A percentile compares a stretch with the other conserved stretches of the same genome.
phyloP scores from a whole-genome alignment of 2,329 filamentous ascomycete genomes.

The Penicillium glabrum region DNA sequence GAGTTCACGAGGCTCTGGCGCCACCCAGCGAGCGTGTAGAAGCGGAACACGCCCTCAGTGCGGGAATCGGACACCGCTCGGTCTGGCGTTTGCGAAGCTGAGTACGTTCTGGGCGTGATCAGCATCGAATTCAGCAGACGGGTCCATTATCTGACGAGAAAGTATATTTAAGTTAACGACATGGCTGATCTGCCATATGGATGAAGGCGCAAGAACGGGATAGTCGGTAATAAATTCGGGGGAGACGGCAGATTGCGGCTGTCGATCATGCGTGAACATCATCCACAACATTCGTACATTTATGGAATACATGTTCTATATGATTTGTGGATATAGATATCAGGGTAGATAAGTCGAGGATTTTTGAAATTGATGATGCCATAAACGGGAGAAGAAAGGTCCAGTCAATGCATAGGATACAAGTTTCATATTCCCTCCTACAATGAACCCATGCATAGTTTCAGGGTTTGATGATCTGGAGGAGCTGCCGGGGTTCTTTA shows the following conservation, averaged over 20 bases:
- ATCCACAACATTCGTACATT: neutral
- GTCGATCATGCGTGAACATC: neutral
- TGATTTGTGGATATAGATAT: no score
- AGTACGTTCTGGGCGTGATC: slow-evolving; percentile 44
- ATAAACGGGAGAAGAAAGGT: no score
- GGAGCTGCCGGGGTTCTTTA: slow-evolving; percentile 23
- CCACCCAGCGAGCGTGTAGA: slow-evolving; percentile 38
- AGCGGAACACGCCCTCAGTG: slow-evolving; percentile 25
- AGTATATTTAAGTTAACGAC: neutral
- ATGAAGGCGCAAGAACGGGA: neutral
- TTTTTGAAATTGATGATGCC: no score
- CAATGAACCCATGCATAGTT: neutral
- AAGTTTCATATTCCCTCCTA: neutral
- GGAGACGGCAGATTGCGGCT: neutral
- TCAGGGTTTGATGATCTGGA: slow-evolving; percentile 18
- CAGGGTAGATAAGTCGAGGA: no score
- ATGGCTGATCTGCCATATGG: neutral
- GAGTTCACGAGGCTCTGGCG: slow-evolving; percentile 23
- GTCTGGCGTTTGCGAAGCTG: slow-evolving; percentile 40
- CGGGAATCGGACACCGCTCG: slow-evolving; percentile 21
- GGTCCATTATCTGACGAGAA: slow-evolving; percentile 20
- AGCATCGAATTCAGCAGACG: slow-evolving; percentile 37
- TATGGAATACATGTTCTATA: neutral
- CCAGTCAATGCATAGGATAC: no score
- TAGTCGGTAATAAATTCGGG: neutral